Base-by-base conservation (phyloP, 2,329 filamentous ascomycete species). In the Microcyclospora tardicrescens region DNA sequence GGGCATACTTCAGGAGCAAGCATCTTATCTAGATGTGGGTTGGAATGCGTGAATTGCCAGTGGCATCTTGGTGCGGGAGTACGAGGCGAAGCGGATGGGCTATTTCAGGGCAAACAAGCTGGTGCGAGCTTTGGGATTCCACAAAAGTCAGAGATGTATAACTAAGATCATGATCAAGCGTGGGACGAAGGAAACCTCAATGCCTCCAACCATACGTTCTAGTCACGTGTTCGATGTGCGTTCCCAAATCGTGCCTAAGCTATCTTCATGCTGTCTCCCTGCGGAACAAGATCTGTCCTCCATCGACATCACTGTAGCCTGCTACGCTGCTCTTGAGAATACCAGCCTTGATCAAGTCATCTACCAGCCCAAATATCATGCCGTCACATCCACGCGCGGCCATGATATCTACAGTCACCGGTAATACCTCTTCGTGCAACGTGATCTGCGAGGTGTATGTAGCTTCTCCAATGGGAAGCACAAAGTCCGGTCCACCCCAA, bases 1-100 rank as follows among this genome's bases (percentile, higher is more conserved):
- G 91, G 61, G 87, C 89, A 47, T 98, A 98, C 72, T 98, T 98
- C 73, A 79, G 86, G 72, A 83, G 61, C 56, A 71, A 71, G 64
- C 67, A 71, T 58, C 61, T 71, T 44, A 71, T 69, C 49, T 69
- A 62, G 41, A 32, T 19, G 34, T 35, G 16, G 16, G 16, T 14
- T 35, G 33, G 33, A 11, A 15, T 32, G 19, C 19, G 4, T 24
- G 8, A 24, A 24, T 24, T 24, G 8, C 19, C 8, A 8, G 19
- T 24, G 8, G 4, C 4, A 24, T 24, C 8, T 24, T 24, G 19
- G 19, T 8, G 8, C 4, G 19, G 19, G 19, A 24, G 19, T 24
- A 24, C 19, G 8, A 24, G 5, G 19, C 8, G 19, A 24, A 24
- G 19, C 19, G 19, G 19, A 8, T 5, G 19, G 19, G 8, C 19